Evolutionary conservation across 441 rosid genomes (phyloP).

Genomic region (Erodium moschatum): DNA sequence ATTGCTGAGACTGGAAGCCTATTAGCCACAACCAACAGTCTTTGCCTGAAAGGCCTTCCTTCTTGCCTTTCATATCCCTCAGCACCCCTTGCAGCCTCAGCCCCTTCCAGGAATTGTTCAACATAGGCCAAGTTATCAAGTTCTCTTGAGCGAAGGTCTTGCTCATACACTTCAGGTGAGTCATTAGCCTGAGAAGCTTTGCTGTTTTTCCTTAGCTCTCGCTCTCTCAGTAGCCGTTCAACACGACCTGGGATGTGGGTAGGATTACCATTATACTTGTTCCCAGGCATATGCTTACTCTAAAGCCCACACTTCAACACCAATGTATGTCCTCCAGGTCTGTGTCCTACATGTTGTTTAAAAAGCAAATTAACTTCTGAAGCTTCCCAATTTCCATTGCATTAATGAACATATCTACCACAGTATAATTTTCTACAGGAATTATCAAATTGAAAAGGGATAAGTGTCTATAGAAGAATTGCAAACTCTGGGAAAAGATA

Average conservation of each 20-base stretch:
- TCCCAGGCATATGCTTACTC: slow-evolving; percentile 87
- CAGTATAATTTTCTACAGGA: slow-evolving; percentile 18
- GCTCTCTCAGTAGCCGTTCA: slow-evolving; percentile 67
- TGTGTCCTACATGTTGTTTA: slow-evolving; percentile 41
- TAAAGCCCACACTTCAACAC: slow-evolving; percentile 30
- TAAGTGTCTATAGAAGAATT: slow-evolving; percentile 20
- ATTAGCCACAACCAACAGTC: slow-evolving; percentile 90
- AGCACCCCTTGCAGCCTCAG: slow-evolving; percentile 38
- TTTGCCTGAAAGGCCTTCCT: slow-evolving; percentile 58
- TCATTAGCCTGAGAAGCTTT: slow-evolving; percentile 45
- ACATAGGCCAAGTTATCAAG: slow-evolving; percentile 43
- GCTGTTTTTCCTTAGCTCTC: slow-evolving; percentile 58
- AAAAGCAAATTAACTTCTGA: slow-evolving; percentile 23
- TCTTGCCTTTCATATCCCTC: slow-evolving; percentile 47
- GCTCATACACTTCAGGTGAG: slow-evolving; percentile 39
- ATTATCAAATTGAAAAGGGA: slow-evolving; percentile 25
- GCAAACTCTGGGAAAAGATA: slow-evolving; percentile 27
- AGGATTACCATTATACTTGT: slow-evolving; percentile 65
- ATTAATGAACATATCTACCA: slow-evolving; percentile 25
- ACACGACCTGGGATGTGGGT: slow-evolving; percentile 49
- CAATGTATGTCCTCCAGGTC: slow-evolving; percentile 17
- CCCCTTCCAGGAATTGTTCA: slow-evolving; percentile 62
- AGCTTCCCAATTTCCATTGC: slow-evolving; percentile 1
- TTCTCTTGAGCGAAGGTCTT: slow-evolving; percentile 43
- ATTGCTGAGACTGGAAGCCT: slow-evolving; percentile 95